Conservation (phyloP, 306 rosid genomes). For the Acacia crassicarpa region DNA sequence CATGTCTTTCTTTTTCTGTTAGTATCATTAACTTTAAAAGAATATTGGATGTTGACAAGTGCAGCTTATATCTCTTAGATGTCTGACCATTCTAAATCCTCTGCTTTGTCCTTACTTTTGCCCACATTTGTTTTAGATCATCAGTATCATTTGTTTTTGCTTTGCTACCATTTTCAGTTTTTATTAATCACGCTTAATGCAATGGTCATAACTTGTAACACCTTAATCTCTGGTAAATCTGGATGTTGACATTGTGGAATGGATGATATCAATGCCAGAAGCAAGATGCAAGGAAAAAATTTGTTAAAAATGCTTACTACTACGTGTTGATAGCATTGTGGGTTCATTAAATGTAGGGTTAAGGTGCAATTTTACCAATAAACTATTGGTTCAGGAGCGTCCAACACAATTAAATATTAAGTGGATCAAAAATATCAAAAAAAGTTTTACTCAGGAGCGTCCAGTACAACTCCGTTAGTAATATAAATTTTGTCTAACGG, state of each 20-base stretch:
- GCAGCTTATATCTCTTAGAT: neutral
- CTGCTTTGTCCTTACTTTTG: neutral
- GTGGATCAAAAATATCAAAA: no score
- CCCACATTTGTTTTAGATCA: neutral
- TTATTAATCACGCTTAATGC: neutral
- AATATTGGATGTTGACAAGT: slow-evolving; percentile 1
- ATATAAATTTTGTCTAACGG: no score
- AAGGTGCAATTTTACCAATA: no score
- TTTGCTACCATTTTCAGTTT: neutral
- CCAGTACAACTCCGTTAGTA: no score
- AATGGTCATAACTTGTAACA: neutral
- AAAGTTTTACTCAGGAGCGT: no score
- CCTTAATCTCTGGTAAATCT: neutral
- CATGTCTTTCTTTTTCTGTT: slow-evolving; percentile 5
- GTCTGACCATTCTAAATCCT: neutral
- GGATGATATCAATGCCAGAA: neutral
- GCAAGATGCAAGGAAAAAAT: neutral
- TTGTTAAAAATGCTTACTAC: neutral
- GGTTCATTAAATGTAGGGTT: slow-evolving; percentile 15
- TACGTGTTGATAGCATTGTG: neutral
- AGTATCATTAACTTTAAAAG: neutral
- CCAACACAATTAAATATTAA: no score
- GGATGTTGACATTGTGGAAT: neutral
- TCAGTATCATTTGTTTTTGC: neutral
- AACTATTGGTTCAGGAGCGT: no score